Base-by-base conservation (phyloP, 306 rosid genomes). In the Crotalaria pallida region DNA sequence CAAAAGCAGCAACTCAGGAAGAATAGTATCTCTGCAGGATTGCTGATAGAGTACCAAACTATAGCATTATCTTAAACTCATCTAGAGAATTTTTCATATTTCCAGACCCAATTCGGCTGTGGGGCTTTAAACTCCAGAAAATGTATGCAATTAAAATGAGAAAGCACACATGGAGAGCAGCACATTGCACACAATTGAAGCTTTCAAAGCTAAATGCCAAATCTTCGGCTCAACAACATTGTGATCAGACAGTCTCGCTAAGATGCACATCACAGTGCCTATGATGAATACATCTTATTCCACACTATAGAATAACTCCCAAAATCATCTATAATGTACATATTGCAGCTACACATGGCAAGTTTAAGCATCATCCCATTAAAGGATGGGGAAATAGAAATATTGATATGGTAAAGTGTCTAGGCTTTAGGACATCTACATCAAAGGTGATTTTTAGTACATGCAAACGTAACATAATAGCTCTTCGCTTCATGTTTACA, bases 1-100 rank as follows among this genome's bases (percentile, higher is more conserved):
- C 80, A 88, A 89, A 80, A 79, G 97, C 97, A 86, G 99, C 96
- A 84, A 87, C 88, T 87, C 96, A 91, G 96, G 99, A 83, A 88
- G 99, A 84, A 86, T 84, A 88, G 96, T 91, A 83, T 82, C 89
- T 85, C 92, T 79, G 97, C 88, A 85, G 88, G 87, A 87, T 68
- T 80, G 97, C 86, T 77, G 99, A 91, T 81, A 87, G 88, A 85
- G 90, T 89, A 95, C 87, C 89, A 87, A 80, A 88, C 84, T 85
- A 89, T 79, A 72, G 78, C 86, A 85, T 76, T 83, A 87, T 78
- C 82, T 79, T 82, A 77, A 60, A 83, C 76, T 76, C 88, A 94
- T 85, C 81, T 83, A 94, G 82, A 80, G 82, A 82, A 85, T 69
- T 76, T 83, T 88, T 79, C 91, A 89, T 68, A 89, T 88, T 82